Percentiles rank a stretch among this genome's conserved stretches.
Evolutionary conservation across 345 rosid genomes (phyloP).

Genomic region (Salix brachista): DNA sequence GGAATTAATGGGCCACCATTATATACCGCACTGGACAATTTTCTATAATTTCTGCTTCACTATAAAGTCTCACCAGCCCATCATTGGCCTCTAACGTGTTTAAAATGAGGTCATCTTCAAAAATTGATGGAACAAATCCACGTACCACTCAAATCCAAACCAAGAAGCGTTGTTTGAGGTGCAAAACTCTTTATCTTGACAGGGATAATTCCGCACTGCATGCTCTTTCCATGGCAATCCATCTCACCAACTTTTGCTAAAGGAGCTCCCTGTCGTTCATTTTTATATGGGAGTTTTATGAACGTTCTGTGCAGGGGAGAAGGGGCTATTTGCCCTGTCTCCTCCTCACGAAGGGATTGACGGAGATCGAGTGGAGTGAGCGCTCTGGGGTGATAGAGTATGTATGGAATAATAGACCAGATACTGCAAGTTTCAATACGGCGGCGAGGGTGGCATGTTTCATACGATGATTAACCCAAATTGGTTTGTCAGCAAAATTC

Average conservation of each 20-base stretch:
- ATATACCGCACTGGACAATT: too few species aligned
- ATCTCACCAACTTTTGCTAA: not conserved
- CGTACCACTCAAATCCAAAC: slow-evolving; percentile 9
- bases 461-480: slow-evolving; percentile 41
- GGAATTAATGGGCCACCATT: not conserved
- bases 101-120: slow-evolving; percentile 10
- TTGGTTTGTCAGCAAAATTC: not conserved
- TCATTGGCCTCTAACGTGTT: not conserved
- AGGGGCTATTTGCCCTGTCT: slow-evolving; percentile 48
- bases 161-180: slow-evolving; percentile 52
- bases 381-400: slow-evolving; percentile 54
- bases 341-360: slow-evolving; percentile 69
- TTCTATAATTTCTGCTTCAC: not conserved
- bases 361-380: slow-evolving; percentile 49
- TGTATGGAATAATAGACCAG: slow-evolving; percentile 49
- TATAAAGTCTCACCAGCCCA: not conserved
- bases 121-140: not conserved
- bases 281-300: not conserved
- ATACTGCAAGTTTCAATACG: slow-evolving; percentile 37
- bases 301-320: slow-evolving; percentile 38
- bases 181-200: slow-evolving; percentile 37
- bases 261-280: not conserved
- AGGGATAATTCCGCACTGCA: slow-evolving; percentile 41
- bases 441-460: slow-evolving; percentile 41
- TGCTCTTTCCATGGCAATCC: slow-evolving; percentile 52